Evolutionary conservation across 2,329 filamentous ascomycete genomes (phyloP), one percentile per base, ranked within the genome.

Genomic region (Lachnellula hyalina): DNA sequence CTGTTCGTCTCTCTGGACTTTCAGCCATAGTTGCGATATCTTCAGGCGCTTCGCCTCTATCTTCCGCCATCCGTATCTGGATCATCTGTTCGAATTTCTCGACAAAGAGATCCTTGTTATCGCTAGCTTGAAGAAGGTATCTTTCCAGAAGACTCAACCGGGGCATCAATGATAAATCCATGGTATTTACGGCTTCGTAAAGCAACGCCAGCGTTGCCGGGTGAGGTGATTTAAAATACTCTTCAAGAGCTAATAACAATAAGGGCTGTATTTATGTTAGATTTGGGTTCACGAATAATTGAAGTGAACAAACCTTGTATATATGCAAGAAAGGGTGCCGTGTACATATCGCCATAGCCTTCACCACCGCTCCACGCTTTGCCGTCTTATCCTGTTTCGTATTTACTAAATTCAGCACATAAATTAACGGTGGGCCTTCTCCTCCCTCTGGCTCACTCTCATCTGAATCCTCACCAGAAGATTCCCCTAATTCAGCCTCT

Each of bases 281-380:
- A 56, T 52, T 40, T 14, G 19, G 25, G 21, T 45, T 40, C 38
- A 38, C 25, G 47, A 25, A 6, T 49, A 6, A 17, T 42, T 54
- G 45, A 53, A 53, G 55, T 52, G 53, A 55, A 69, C 77, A 62
- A 70, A 87, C 89, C 81, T 99, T 99, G 77, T 99, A 99, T 61
- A 99, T 99, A 73, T 99, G 94, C 63, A 99, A 75, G 72, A 99
- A 99, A 3, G 94, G 92, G 76, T 99, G 94, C 44, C 94, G 81
- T 7, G 94, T 99, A 76, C 94, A 99, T 63, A 99, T 96, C 32
- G 94, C 94, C 94, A 99, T 99, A 42, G 94, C 90, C 71, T 97
- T 97, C 55, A 97, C 93, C 49, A 96, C 81, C 19, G 94, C 94
- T 55, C 94, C 94, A 80, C 94, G 86, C 73, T 94, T 95, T 47